Evolutionary conservation across 2,329 filamentous ascomycete genomes (phyloP).

Genomic region (Anisogramma anomala): DNA sequence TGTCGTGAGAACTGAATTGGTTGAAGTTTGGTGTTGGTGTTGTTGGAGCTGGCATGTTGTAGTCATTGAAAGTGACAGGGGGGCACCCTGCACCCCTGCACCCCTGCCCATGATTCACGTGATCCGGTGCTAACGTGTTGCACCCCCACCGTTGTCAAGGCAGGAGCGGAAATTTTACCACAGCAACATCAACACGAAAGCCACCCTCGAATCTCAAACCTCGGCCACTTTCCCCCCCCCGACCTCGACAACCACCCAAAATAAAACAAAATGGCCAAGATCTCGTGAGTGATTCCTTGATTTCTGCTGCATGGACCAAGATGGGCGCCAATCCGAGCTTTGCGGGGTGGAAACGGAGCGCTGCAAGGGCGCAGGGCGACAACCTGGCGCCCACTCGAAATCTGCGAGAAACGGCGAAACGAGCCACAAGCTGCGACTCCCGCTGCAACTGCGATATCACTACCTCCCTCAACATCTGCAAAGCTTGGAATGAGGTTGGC

Average conservation of each 20-base stretch:
- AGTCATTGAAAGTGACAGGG: too few species aligned
- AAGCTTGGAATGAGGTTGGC: too few species aligned
- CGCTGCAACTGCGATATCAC: neutral
- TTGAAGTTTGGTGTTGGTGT: too few species aligned
- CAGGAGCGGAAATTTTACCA: slow-evolving; percentile 5
- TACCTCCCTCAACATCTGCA: neutral
- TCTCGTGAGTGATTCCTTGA: slow-evolving; percentile 13
- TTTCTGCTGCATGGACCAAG: neutral
- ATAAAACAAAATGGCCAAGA: slow-evolving; percentile 16
- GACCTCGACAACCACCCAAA: slow-evolving; percentile 8
- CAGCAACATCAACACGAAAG: slow-evolving; percentile 9
- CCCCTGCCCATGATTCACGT: too few species aligned
- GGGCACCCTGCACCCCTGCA: too few species aligned
- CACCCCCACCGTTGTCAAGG: too few species aligned
- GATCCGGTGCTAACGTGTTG: too few species aligned
- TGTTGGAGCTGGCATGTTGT: too few species aligned
- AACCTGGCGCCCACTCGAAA: too few species aligned
- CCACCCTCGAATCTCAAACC: slow-evolving; percentile 11
- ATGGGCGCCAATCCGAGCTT: slow-evolving; percentile 2
- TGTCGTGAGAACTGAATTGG: neutral
- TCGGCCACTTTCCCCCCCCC: slow-evolving; percentile 13
- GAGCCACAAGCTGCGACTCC: neutral
- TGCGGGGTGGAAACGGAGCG: too few species aligned
- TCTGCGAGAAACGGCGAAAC: slow-evolving; percentile 5
- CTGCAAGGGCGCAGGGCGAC: too few species aligned